These are phyloP conservation scores for Phialemonium atrogriseum DNA, from an alignment of 2,329 filamentous ascomycete species.

Conservation along the genomic window DNA sequence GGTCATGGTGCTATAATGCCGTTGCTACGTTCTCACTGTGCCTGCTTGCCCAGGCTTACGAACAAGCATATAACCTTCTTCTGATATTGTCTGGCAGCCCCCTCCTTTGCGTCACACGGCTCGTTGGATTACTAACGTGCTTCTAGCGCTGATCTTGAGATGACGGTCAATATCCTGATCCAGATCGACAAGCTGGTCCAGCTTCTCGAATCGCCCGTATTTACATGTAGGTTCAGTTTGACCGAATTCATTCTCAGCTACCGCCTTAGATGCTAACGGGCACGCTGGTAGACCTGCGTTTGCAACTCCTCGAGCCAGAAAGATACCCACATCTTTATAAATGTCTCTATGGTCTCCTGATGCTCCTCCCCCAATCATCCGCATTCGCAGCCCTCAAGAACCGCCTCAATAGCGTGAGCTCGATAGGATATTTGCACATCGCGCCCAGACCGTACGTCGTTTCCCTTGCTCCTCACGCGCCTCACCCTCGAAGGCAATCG, in stretches of 20 bases:
- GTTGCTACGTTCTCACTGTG: conserved; percentile 96
- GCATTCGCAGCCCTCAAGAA: conserved; percentile 97
- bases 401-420: conserved; percentile 90
- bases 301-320: conserved; percentile 92
- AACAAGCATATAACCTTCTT: conserved; percentile 91
- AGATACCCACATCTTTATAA: conserved; percentile 94
- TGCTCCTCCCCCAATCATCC: conserved; percentile 96
- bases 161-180: conserved; percentile 98
- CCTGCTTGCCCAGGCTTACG: conserved; percentile 90
- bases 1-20: conserved; percentile 97
- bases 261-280: conserved; percentile 5
- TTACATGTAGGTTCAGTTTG: conserved; percentile 83
- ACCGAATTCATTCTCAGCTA: no score
- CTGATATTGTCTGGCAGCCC: conserved; percentile 74
- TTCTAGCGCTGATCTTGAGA: conserved; percentile 84
- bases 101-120: background rate
- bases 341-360: conserved; percentile 91
- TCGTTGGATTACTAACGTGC: conserved; percentile 10
- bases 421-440: conserved; percentile 89
- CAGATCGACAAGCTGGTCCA: conserved; percentile 98
- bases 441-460: conserved; percentile 64
- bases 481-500: conserved; percentile 21
- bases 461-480: conserved; percentile 21
- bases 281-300: conserved; percentile 64
- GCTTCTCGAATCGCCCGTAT: conserved; percentile 91